Base-by-base conservation (phyloP, 179 eudicot species). In the Amaranthus tricolor region DNA sequence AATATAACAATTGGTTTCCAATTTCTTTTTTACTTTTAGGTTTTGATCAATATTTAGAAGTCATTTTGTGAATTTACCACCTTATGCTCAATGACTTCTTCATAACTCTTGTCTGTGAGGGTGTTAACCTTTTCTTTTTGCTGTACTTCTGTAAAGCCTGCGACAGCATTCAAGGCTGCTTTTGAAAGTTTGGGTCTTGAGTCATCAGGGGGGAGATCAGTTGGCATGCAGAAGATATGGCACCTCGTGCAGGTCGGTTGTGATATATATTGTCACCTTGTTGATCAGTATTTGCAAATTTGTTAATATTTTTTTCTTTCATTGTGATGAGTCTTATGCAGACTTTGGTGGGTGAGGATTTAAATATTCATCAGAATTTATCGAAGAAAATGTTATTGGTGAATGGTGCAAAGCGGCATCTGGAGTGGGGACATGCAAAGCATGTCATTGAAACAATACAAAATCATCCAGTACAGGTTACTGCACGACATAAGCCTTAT, bases 211-310 rank as follows among this genome's bases (percentile, higher is more conserved):
- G 90, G 88, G 40, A 95, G 88, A 83, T 90, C 97, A 70, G 97
- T 92, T 20, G 85, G 88, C 89, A 87, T 95, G 95, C 90, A 84
- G 84, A 93, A 95, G 85, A 95, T 95, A 76, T 95, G 99, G 99
- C 95, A 87, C 80, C 89, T 95, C 51, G 81, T 89, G 80, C 94
- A 87, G 99, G 99, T 95, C 72, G 54, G 65, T n/a, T 62, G 49
- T 69, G 67, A 58, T 20, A 65, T 62, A 49, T 55, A 53, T 20
- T 45, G 54, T 77, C 73, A 51, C 56, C 17, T 59, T 43, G 17
- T 43, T 40, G 61, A 60, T 40, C n/a, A 69, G 45, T 52, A 55
- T n/a, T 58, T 50, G 59, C 57, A 62, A 74, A 6, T 43, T 60
- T 72, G 53, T 73, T 17, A 62, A 45, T 71, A 0, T 53, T 72